These are phyloP conservation scores for Candida dajiaensis DNA, from an alignment of 805 yeast genomes.

Conservation along the genomic window DNA sequence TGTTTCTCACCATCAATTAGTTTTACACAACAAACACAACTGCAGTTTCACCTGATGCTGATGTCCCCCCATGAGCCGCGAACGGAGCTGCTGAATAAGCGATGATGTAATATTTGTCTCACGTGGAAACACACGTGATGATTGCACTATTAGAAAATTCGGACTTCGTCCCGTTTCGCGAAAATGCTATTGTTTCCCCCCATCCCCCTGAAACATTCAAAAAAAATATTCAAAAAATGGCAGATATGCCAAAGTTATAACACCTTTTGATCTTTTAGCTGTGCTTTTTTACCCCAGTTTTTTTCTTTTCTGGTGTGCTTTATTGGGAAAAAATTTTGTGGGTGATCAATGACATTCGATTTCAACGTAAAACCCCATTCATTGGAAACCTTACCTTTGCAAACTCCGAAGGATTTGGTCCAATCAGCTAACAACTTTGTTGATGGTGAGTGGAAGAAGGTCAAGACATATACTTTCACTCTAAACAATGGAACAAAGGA, in stretches of 20 bases:
- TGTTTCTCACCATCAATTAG: too few relatives aligned
- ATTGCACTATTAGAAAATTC: too few relatives aligned
- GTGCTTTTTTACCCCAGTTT: neutral
- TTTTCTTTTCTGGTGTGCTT: neutral
- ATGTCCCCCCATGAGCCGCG: too few relatives aligned
- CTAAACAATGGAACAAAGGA: constrained; percentile 21
- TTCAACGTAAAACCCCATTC: constrained; percentile 14
- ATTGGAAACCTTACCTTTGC: constrained; percentile 13
- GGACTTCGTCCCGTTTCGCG: neutral
- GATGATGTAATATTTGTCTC: too few relatives aligned
- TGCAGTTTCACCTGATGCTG: too few relatives aligned
- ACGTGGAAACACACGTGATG: too few relatives aligned
- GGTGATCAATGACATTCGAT: constrained; percentile 10
- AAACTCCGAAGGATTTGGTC: constrained; percentile 12
- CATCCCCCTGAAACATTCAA: too few relatives aligned
- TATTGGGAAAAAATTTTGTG: neutral
- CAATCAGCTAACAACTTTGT: constrained; percentile 23
- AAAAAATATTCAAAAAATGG: neutral
- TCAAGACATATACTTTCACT: constrained; percentile 26
- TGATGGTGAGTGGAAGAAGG: constrained; percentile 27
- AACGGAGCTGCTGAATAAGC: too few relatives aligned
- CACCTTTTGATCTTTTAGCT: neutral
- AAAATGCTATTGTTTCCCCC: too few relatives aligned
- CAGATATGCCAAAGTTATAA: neutral
- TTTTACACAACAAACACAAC: too few relatives aligned